A percentile compares a stretch with the other conserved stretches of the same genome.
Evolutionary conservation across 2,329 filamentous ascomycete genomes (phyloP).

Genomic region (Stemphylium vesicarium): DNA sequence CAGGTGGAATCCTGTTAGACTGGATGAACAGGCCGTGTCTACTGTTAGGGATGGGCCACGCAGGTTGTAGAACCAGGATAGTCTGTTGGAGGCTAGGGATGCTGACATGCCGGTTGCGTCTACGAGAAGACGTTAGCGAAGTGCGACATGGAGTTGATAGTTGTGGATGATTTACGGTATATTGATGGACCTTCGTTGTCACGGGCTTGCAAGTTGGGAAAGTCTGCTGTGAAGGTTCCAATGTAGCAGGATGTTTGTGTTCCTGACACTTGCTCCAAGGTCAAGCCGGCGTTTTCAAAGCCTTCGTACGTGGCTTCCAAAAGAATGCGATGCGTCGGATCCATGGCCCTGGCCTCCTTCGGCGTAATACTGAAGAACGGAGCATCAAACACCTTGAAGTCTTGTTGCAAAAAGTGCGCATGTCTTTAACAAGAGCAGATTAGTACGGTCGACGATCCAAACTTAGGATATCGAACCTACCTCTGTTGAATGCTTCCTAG

Average conservation of each 20-base stretch:
- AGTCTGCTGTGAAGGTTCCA: conserved; percentile 23
- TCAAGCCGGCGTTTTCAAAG: conserved; percentile 44
- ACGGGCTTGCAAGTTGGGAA: conserved; percentile 8
- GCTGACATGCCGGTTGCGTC: conserved; percentile 8
- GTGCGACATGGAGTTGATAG: not conserved
- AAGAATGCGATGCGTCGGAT: conserved; percentile 36
- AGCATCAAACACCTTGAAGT: conserved; percentile 46
- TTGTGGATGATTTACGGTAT: not conserved
- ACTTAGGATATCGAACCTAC: not conserved
- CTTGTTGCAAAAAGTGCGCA: conserved; percentile 26
- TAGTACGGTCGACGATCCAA: not conserved
- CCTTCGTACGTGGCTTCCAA: conserved; percentile 43
- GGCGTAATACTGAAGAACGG: conserved; percentile 32
- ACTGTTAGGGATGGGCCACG: conserved; percentile 21
- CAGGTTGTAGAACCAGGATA: conserved; percentile 23
- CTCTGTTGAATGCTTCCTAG: conserved; percentile 18
- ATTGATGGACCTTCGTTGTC: conserved; percentile 11
- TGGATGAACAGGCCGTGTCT: conserved; percentile 33
- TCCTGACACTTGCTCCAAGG: conserved; percentile 16
- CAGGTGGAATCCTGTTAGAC: conserved; percentile 21
- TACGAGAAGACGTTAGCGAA: not conserved
- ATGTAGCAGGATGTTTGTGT: conserved; percentile 28
- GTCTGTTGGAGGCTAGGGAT: conserved; percentile 19
- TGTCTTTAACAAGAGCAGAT: not conserved
- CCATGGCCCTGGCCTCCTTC: conserved; percentile 30